Conservation (phyloP, 805 yeast genomes). For the Komagataella populi region DNA sequence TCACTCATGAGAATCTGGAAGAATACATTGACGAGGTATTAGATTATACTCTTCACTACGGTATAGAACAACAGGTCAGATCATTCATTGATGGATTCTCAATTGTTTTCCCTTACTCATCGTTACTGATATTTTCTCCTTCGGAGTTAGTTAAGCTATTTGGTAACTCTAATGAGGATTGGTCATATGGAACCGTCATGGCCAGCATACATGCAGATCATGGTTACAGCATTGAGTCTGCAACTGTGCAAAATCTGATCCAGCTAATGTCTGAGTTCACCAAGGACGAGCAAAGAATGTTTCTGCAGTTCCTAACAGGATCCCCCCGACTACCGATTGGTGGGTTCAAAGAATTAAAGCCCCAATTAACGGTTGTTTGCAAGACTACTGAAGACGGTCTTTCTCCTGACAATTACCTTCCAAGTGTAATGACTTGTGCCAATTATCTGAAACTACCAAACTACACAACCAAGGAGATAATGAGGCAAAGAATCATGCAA, state of each 20-base stretch:
- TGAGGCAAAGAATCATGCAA: constrained; percentile 43
- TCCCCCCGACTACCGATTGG: constrained; percentile 90
- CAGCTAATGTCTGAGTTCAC: constrained; percentile 44
- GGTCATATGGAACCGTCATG: constrained; percentile 54
- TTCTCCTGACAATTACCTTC: constrained; percentile 66
- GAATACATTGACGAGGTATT: constrained; percentile 42
- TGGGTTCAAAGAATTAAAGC: constrained; percentile 73
- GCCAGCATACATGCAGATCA: constrained; percentile 72
- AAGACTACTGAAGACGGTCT: constrained; percentile 65
- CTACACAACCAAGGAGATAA: constrained; percentile 48
- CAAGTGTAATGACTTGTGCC: constrained; percentile 98
- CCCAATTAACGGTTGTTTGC: constrained; percentile 77
- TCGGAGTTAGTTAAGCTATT: constrained; percentile 58
- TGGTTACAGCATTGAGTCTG: constrained; percentile 68
- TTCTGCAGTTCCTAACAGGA: constrained; percentile 83
- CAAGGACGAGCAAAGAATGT: constrained; percentile 45
- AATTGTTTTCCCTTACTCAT: constrained; percentile 64
- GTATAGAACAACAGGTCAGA: constrained; percentile 49
- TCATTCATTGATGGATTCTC: constrained; percentile 75
- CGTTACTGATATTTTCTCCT: constrained; percentile 59
- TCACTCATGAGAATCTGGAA: constrained; percentile 40
- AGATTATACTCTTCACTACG: constrained; percentile 46
- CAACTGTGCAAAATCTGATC: constrained; percentile 46
- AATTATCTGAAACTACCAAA: constrained; percentile 84
- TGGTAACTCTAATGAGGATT: constrained; percentile 78